Evolutionary conservation across 768 basidiomycete genomes (phyloP), one percentile per base, ranked within the genome.

Genomic region (Sarcodon sp.): DNA sequence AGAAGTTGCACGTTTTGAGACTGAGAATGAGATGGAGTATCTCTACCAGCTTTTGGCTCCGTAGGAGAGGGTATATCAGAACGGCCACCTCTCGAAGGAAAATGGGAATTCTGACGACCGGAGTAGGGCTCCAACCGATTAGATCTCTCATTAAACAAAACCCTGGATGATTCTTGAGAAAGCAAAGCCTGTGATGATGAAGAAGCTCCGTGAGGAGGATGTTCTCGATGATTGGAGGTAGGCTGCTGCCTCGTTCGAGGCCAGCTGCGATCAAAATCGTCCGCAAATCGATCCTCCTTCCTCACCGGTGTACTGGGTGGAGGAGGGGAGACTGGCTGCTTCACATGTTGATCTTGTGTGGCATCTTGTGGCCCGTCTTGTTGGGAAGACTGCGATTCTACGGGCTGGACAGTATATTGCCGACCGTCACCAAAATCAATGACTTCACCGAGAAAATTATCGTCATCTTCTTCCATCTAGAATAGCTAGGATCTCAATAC

Each of bases 201-300:
- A 8, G 68, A 63, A 11, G 57, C 41, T 55, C 61, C 47, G 15
- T 51, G 45, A 62, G 69, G 51, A 69, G 67, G 50, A 55, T 52
- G 53, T 50, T 78, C 78, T 47, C 66, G 69, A 35, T 41, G 45
- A 13, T 64, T 27, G 13, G 39, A 11, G 64, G 18, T 52, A 45
- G 8, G 68, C 63, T 9, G 65, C 49, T 15, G 71, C 57, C 43
- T 71, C 34, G 79, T 78, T 46, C 82, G 79, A n/a, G 91, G 91
- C 92, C 91, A 96, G 57, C 89, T 91, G 45, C 94, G 80, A 66
- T 96, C 94, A 59, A 88, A 94, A 63, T 97, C 93, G 55, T 97
- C 91, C 6, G 76, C 80, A 63, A 94, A 93, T 32, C 92, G 75
- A 45, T 96, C 89, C 53, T 86, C 85, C 61, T 92, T 90, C 53